These are phyloP conservation scores for Sporothrix brunneoviolacea DNA, from an alignment of 2,329 filamentous ascomycete genomes.

Conservation along the genomic window DNA sequence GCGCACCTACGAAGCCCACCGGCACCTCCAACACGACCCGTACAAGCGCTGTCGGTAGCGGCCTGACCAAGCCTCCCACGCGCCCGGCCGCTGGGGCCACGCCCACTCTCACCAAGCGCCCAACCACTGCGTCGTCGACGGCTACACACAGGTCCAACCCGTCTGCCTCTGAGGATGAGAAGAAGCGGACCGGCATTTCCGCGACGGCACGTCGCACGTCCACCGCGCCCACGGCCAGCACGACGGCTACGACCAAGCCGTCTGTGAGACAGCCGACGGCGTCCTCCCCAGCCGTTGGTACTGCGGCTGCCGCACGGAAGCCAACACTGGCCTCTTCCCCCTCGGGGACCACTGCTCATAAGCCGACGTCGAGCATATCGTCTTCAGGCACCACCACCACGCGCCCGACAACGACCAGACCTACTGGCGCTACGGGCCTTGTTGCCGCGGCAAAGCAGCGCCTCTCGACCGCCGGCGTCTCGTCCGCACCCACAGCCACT, in stretches of 20 bases:
- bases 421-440: constrained; percentile 28
- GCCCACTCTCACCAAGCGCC: constrained; percentile 23
- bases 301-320: constrained; percentile 29
- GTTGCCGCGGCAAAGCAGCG: constrained; percentile 50
- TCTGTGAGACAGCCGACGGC: constrained; percentile 3
- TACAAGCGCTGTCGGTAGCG: constrained; percentile 22
- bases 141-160: constrained; percentile 28
- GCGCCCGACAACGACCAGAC: constrained; percentile 25
- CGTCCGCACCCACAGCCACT: constrained; percentile 33
- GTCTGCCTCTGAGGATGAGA: constrained; percentile 32
- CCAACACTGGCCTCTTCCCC: constrained; percentile 13
- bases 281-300: constrained; percentile 9
- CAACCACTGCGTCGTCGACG: constrained; percentile 26
- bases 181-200: constrained; percentile 25
- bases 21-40: constrained; percentile 21
- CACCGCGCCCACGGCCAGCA: constrained; percentile 18
- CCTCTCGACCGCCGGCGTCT: constrained; percentile 42
- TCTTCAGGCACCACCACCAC: constrained; percentile 28
- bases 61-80: constrained; percentile 27
- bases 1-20: constrained; percentile 26
- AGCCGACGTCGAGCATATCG: constrained; percentile 30
- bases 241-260: constrained; percentile 9
- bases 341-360: constrained; percentile 20
- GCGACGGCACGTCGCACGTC: constrained; percentile 28
- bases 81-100: constrained; percentile 24